Evolutionary conservation across 1,139 yeast genomes (phyloP).

Genomic region (Diutina siamensis): DNA sequence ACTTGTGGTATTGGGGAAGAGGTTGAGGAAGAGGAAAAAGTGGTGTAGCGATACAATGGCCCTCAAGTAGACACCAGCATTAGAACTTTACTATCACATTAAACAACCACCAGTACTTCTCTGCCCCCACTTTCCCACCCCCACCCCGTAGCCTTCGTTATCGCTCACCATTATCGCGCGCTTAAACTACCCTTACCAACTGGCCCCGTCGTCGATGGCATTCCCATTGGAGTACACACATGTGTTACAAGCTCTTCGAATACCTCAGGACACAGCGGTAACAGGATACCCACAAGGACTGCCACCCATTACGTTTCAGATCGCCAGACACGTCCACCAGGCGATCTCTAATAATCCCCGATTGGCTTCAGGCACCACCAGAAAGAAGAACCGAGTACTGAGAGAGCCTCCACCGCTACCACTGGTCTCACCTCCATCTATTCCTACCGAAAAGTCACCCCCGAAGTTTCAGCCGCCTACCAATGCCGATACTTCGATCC

Average conservation of each 20-base stretch:
- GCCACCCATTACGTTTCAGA: slow-evolving; percentile 3
- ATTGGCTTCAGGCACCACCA: background rate
- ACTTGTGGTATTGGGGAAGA: too few relatives aligned
- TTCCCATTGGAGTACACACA: slow-evolving; percentile 4
- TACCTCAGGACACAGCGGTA: background rate
- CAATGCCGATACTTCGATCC: background rate
- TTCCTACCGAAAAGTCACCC: background rate
- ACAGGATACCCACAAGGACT: background rate
- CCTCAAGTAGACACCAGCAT: too few relatives aligned
- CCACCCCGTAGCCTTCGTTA: too few relatives aligned
- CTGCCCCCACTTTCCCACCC: too few relatives aligned
- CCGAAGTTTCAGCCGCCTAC: background rate
- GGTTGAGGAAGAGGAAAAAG: too few relatives aligned
- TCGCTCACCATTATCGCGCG: too few relatives aligned
- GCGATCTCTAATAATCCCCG: background rate
- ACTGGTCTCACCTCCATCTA: background rate
- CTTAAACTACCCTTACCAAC: too few relatives aligned
- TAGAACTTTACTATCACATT: too few relatives aligned
- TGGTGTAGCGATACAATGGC: too few relatives aligned
- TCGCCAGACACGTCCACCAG: slow-evolving; percentile 1
- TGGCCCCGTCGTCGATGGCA: too few relatives aligned
- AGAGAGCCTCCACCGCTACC: background rate
- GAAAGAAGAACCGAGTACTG: slow-evolving; percentile 1
- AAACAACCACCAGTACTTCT: too few relatives aligned
- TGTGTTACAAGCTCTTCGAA: background rate